Conservation (phyloP, 495 filamentous ascomycete genomes). For the Bacidia rubella region DNA sequence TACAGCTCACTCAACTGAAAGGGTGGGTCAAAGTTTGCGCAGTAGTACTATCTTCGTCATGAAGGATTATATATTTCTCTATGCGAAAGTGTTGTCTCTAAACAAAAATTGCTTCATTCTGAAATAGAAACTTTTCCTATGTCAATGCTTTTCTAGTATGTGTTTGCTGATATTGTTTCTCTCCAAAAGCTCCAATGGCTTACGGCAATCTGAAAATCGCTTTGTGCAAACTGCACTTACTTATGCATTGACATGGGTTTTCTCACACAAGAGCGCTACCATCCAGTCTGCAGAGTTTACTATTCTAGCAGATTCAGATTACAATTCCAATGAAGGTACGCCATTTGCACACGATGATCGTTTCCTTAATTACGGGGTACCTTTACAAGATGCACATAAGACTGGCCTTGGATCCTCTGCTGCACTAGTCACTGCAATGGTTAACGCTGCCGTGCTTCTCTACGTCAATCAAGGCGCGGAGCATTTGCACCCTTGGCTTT, state of each 20-base stretch:
- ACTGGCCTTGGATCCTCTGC: constrained; percentile 94
- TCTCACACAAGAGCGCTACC: constrained; percentile 36
- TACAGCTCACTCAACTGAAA: constrained; percentile 62
- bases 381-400: constrained; percentile 73
- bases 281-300: constrained; percentile 62
- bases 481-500: constrained; percentile 42
- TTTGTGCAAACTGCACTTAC: constrained; percentile 84
- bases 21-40: constrained; percentile 43
- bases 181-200: constrained; percentile 19
- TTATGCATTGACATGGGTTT: constrained; percentile 76
- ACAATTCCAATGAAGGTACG: constrained; percentile 65
- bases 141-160: no score
- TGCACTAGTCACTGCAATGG: constrained; percentile 83
- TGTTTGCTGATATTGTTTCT: constrained; percentile 20
- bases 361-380: constrained; percentile 68
- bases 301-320: constrained; percentile 88
- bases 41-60: no score
- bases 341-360: constrained; percentile 23
- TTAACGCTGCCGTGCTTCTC: constrained; percentile 59
- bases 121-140: neutral
- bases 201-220: constrained; percentile 43
- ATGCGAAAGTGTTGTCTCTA: neutral
- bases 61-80: no score
- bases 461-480: constrained; percentile 39
- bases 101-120: neutral